Evolutionary conservation across 164 flowering plant species (phyloP).

Genomic region (Macadamia integrifolia): DNA sequence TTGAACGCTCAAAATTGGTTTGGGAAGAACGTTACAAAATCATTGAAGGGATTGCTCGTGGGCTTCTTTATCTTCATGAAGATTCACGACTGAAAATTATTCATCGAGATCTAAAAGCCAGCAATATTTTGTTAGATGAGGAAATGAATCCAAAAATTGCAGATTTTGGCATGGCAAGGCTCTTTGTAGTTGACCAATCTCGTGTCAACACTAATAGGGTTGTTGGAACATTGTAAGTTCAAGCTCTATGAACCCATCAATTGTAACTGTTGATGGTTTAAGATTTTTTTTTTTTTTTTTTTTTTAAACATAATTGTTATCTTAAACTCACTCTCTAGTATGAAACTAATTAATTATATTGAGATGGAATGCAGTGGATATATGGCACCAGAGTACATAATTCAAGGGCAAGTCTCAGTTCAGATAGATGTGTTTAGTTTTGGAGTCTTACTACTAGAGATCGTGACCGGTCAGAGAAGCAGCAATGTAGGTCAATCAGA

Average conservation of each 20-base stretch:
- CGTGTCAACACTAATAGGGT: background rate
- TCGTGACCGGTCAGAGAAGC: conserved; percentile 32
- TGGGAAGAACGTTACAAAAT: conserved; percentile 7
- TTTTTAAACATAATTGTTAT: conserved; percentile 2
- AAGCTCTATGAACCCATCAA: background rate
- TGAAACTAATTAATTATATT: too few relatives aligned
- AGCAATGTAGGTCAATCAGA: conserved; percentile 12
- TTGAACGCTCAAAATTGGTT: conserved; percentile 7
- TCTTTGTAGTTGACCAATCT: conserved; percentile 15
- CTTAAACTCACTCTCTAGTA: too few relatives aligned
- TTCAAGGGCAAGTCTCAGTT: conserved; percentile 36
- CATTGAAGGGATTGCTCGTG: too few relatives aligned
- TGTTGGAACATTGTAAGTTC: too few relatives aligned
- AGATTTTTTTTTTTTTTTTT: too few relatives aligned
- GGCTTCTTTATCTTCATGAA: too few relatives aligned
- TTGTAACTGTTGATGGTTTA: too few relatives aligned
- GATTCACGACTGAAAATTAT: too few relatives aligned
- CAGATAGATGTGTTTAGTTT: conserved; percentile 32
- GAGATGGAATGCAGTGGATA: background rate
- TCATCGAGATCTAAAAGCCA: too few relatives aligned
- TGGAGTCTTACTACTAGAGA: conserved; percentile 31
- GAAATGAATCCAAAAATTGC: too few relatives aligned
- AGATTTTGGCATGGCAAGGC: too few relatives aligned
- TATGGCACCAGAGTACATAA: background rate
- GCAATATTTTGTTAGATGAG: too few relatives aligned